Evolutionary conservation across 1,139 yeast genomes (phyloP).

Genomic region (Kodamaea sp.): DNA sequence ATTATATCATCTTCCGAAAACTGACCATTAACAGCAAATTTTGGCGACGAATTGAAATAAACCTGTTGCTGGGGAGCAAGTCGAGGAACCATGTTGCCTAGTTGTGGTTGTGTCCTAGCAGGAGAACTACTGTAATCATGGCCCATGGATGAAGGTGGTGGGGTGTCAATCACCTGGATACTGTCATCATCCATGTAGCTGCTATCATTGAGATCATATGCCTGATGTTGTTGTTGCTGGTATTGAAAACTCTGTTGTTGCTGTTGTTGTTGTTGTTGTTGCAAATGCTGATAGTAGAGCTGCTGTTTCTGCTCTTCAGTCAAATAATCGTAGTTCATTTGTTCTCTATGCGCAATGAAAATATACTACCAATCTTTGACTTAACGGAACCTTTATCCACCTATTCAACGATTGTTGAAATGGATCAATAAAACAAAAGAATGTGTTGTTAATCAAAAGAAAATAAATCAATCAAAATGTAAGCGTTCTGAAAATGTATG

Average conservation of each 20-base stretch:
- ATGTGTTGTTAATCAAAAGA: no score
- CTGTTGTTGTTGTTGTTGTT: conserved; percentile 16
- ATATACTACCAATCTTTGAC: no score
- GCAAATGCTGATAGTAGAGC: conserved; percentile 26
- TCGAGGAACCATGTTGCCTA: conserved; percentile 5
- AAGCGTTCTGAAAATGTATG: no score
- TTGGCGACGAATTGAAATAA: conserved; percentile 22
- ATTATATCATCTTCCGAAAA: conserved; percentile 16
- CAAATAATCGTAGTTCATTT: conserved; percentile 32
- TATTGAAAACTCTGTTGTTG: conserved; percentile 12
- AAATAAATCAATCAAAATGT: no score
- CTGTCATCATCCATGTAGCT: conserved; percentile 45
- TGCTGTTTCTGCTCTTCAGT: conserved; percentile 36
- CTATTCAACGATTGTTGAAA: no score
- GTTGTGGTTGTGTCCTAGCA: conserved; percentile 5
- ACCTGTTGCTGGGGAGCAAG: conserved; percentile 10
- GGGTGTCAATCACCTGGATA: conserved; percentile 19
- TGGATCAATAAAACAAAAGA: no score
- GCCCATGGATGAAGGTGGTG: conserved; percentile 10
- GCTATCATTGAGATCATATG: conserved; percentile 20
- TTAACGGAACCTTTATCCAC: no score
- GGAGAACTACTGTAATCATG: conserved; percentile 8
- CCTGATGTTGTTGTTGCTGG: conserved; percentile 16
- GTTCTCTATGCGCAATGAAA: no score
- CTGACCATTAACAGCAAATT: conserved; percentile 19